A percentile compares a stretch with the other conserved stretches of the same genome.
These are phyloP conservation scores for Kondoa malvinella DNA, from an alignment of 768 basidiomycete genomes.

Conservation along the genomic window DNA sequence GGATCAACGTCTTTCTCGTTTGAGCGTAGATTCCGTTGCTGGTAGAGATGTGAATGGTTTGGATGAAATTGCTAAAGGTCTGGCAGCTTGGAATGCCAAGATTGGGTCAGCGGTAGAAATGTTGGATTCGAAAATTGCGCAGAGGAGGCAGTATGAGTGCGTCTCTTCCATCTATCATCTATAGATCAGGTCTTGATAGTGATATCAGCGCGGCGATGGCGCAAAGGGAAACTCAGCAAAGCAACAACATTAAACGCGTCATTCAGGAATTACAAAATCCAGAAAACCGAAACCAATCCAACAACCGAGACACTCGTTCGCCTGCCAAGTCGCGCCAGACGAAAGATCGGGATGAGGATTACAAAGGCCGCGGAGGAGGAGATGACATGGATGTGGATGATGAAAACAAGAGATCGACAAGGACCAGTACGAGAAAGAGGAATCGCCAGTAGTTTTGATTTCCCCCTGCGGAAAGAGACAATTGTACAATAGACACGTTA, in stretches of 20 bases:
- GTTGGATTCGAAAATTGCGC: conserved; percentile 7
- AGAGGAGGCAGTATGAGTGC: conserved; percentile 11
- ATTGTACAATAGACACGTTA: neutral
- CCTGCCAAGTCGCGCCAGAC: neutral
- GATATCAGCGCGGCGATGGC: neutral
- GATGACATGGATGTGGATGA: conserved; percentile 7
- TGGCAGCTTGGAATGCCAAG: conserved; percentile 5
- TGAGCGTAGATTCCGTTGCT: conserved; percentile 83
- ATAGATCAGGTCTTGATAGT: neutral
- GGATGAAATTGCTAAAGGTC: neutral
- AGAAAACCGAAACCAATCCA: neutral
- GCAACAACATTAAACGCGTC: neutral
- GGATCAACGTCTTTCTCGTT: conserved; percentile 73
- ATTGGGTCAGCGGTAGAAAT: conserved; percentile 1
- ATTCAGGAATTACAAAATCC: neutral
- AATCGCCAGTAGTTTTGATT: neutral
- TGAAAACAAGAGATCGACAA: neutral
- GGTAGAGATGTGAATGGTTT: conserved; percentile 54
- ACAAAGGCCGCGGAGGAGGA: neutral
- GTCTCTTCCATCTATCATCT: neutral
- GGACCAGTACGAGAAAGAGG: neutral
- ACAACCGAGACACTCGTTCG: neutral
- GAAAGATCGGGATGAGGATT: neutral
- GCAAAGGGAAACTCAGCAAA: neutral
- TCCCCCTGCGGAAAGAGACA: neutral